Evolutionary conservation across 2,329 filamentous ascomycete species (phyloP).

Genomic region (Ophiostoma quercus): DNA sequence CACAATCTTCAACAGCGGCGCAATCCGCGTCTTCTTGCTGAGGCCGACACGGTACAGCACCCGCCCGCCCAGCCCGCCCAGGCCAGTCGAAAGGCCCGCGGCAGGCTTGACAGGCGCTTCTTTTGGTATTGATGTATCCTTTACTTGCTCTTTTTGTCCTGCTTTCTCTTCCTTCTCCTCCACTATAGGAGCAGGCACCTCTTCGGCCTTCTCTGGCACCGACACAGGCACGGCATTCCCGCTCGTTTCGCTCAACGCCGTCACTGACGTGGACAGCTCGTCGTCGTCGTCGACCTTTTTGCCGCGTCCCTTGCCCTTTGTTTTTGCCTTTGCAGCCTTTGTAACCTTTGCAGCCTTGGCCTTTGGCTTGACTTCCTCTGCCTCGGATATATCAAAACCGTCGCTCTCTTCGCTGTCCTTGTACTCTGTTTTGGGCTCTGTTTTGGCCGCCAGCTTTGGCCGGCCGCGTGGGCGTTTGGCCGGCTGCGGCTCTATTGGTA

Average conservation of each 20-base stretch:
- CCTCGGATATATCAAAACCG: not conserved
- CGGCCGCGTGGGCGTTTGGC: conserved; percentile 18
- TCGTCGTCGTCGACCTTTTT: conserved; percentile 15
- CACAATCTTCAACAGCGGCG: conserved; percentile 47
- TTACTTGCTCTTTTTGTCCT: not conserved
- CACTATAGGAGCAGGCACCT: conserved; percentile 11
- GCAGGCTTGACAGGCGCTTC: not conserved
- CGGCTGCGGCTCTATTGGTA: not conserved
- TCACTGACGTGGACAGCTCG: not conserved
- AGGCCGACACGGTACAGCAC: conserved; percentile 48
- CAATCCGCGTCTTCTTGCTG: conserved; percentile 47
- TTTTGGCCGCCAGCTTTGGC: conserved; percentile 17
- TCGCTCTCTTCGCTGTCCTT: not conserved
- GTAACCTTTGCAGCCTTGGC: not conserved
- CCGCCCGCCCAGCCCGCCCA: conserved; percentile 30
- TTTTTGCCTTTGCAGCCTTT: not conserved
- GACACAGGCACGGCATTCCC: conserved; percentile 14
- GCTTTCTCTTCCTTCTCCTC: not conserved
- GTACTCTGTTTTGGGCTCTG: not conserved
- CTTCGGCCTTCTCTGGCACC: not conserved
- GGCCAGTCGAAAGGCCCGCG: not conserved
- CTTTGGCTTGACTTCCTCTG: conserved; percentile 2
- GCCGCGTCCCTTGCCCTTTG: conserved; percentile 6
- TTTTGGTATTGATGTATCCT: not conserved
- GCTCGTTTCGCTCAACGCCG: conserved; percentile 16